These are phyloP conservation scores for Calocera cornea DNA, from an alignment of 768 basidiomycete species.

Conservation along the genomic window DNA sequence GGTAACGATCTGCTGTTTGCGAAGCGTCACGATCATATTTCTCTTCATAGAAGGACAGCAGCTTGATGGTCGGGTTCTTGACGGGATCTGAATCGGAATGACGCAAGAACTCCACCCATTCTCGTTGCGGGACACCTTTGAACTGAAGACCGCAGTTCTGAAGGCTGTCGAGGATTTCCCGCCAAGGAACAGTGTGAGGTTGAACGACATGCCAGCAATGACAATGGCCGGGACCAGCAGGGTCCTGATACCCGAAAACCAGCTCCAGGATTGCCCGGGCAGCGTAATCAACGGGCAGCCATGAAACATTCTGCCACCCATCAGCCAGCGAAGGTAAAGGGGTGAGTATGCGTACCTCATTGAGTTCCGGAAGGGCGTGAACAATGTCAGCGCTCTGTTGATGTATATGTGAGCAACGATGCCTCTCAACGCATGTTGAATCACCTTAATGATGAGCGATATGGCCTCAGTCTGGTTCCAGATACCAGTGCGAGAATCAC, in stretches of 20 bases:
- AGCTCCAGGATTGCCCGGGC: constrained; percentile 37
- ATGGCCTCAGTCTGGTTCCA: constrained; percentile 41
- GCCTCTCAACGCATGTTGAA: constrained; percentile 26
- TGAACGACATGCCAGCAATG: constrained; percentile 31
- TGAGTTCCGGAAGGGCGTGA: constrained; percentile 21
- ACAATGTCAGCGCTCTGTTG: constrained; percentile 18
- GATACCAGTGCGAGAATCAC: constrained; percentile 35
- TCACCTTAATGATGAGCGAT: constrained; percentile 34
- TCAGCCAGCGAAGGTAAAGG: constrained; percentile 23
- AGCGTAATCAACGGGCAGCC: constrained; percentile 43
- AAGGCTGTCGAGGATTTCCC: constrained; percentile 30
- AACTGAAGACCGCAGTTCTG: constrained; percentile 29
- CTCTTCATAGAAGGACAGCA: constrained; percentile 19
- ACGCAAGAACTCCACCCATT: constrained; percentile 30
- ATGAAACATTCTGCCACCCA: constrained; percentile 27
- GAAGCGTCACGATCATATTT: constrained; percentile 3
- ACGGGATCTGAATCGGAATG: constrained; percentile 27
- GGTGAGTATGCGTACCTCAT: too few species aligned
- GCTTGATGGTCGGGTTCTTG: constrained; percentile 33
- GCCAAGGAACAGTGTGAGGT: constrained; percentile 27
- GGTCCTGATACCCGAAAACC: constrained; percentile 15
- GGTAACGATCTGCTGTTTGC: neutral
- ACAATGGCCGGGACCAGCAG: constrained; percentile 10
- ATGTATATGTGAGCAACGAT: constrained; percentile 21
- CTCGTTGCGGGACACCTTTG: constrained; percentile 24